phyloP scores from a whole-genome alignment of 129 eudicot species.

The Flaveria ramosissima region DNA sequence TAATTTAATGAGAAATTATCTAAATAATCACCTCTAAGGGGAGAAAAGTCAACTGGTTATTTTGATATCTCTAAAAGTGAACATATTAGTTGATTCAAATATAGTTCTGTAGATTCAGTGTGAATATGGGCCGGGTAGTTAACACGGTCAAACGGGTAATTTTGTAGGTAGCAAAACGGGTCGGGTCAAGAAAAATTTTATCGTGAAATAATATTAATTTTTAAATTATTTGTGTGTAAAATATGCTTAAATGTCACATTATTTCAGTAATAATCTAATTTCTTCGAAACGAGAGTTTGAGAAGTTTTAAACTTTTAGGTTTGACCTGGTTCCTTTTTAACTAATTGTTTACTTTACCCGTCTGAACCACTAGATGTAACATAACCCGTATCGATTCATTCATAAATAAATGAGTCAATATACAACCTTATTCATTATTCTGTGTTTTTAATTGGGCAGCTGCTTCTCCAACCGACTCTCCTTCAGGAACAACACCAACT shows the following conservation, averaged over 20 bases:
- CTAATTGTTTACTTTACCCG: not conserved
- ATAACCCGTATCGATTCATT: not conserved
- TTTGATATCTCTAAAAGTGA: not conserved
- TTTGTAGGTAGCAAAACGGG: not conserved
- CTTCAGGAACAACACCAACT: constrained; percentile 47
- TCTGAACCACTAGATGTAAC: not conserved
- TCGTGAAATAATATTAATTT: not conserved
- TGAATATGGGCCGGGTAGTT: not conserved
- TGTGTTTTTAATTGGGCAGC: constrained; percentile 36
- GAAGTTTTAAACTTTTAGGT: not conserved
- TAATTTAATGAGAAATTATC: not conserved
- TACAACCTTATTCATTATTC: not conserved
- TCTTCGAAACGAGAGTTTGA: no score
- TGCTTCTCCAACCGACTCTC: constrained; percentile 51
- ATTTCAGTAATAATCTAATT: not conserved
- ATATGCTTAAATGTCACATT: not conserved
- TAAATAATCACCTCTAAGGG: not conserved
- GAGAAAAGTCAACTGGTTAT: not conserved
- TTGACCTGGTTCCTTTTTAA: not conserved
- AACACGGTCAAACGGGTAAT: not conserved
- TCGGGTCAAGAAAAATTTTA: not conserved
- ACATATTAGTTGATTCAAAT: not conserved
- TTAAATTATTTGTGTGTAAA: not conserved
- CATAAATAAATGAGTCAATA: not conserved
- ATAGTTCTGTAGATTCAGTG: not conserved